phyloP scores from a whole-genome alignment of 495 filamentous ascomycete species.

The Hamigera avellanea region DNA sequence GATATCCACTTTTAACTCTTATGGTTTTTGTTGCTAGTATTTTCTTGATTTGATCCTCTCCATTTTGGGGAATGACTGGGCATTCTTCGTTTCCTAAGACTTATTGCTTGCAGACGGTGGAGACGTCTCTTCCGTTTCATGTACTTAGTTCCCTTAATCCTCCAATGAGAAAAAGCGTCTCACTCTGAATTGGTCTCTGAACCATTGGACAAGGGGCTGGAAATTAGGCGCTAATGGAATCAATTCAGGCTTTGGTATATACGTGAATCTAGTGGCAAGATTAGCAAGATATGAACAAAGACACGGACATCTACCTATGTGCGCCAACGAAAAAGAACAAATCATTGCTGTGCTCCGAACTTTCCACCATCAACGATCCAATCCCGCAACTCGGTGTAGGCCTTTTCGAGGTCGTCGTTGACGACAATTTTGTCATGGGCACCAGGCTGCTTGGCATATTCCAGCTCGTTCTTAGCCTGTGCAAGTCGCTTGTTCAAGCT shows the following conservation, averaged over 20 bases:
- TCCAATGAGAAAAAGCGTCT: slow-evolving; percentile 9
- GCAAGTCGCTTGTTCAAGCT: slow-evolving; percentile 59
- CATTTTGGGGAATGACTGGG: slow-evolving; percentile 8
- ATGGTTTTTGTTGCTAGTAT: slow-evolving; percentile 16
- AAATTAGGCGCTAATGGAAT: no score
- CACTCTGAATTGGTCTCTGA: no score
- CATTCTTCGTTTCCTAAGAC: slow-evolving; percentile 18
- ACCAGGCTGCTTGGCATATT: slow-evolving; percentile 59
- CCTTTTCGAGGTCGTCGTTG: slow-evolving; percentile 78
- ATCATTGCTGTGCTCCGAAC: slow-evolving; percentile 23
- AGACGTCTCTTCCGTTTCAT: slow-evolving; percentile 16
- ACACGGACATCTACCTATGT: no score
- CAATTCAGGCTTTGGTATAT: no score
- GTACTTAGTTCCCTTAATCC: slow-evolving; percentile 34
- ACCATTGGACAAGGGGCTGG: no score
- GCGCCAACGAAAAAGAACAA: no score
- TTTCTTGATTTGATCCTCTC: slow-evolving; percentile 14
- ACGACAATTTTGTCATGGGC: slow-evolving; percentile 79
- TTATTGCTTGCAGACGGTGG: slow-evolving; percentile 3
- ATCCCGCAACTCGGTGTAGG: slow-evolving; percentile 66
- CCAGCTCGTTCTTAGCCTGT: slow-evolving; percentile 75
- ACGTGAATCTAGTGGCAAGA: no score
- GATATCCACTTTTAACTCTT: slow-evolving; percentile 35
- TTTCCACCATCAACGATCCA: slow-evolving; percentile 44
- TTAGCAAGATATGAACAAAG: no score